A percentile compares a stretch with the other conserved stretches of the same genome.
phyloP scores from a whole-genome alignment of 306 rosid species.

The Sindora glabra region DNA sequence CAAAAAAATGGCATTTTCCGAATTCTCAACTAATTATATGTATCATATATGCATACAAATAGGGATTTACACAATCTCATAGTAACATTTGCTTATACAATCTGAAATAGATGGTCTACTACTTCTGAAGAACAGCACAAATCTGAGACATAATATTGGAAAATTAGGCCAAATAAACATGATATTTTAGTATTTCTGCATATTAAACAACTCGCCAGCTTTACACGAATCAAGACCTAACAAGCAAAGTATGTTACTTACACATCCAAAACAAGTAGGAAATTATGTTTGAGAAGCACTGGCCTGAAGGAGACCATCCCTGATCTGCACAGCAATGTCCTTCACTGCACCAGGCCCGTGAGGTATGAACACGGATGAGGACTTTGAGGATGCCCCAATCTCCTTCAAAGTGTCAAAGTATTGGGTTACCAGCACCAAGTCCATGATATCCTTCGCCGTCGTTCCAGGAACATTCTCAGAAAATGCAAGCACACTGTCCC shows the following conservation, averaged over 20 bases:
- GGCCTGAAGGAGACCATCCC: conserved; percentile 63
- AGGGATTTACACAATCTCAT: no score
- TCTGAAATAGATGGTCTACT: no score
- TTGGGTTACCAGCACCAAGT: conserved; percentile 71
- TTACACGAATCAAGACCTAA: neutral
- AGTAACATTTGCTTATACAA: no score
- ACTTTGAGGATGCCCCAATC: conserved; percentile 71
- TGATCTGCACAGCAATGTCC: conserved; percentile 54
- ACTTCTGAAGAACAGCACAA: no score
- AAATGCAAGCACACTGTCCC: conserved; percentile 64
- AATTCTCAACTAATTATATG: no score
- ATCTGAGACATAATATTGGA: no score
- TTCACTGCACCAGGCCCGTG: conserved; percentile 77
- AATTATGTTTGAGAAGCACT: conserved; percentile 11
- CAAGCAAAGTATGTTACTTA: neutral
- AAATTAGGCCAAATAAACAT: neutral
- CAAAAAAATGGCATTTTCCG: no score
- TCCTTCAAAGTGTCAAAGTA: conserved; percentile 80
- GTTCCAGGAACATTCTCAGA: conserved; percentile 62
- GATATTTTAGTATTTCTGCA: neutral
- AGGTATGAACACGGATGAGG: conserved; percentile 62
- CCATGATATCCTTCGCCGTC: conserved; percentile 61
- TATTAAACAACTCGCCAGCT: neutral
- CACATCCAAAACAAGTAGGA: neutral
- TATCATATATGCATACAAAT: no score